Evolutionary conservation across 805 yeast species (phyloP), one percentile per base, ranked within the genome.

Genomic region (Kodamaea neixiangensis): DNA sequence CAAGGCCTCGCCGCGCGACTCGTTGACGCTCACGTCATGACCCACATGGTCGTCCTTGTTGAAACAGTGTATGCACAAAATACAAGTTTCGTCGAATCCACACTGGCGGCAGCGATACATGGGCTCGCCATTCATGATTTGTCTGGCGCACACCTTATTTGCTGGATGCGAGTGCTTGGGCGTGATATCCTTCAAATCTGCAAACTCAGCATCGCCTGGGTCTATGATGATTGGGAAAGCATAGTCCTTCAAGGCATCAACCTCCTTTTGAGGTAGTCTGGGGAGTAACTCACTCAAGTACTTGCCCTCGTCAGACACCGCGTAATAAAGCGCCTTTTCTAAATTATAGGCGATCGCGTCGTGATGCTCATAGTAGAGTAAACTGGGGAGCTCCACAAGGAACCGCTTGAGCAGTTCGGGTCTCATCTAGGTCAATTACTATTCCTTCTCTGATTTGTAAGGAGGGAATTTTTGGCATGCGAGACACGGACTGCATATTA

Each of bases 31-130:
- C 7, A 88, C 87, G 53, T 80, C 80, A 61, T 88, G 96, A 47
- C 77, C 83, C 11, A 67, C 62, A 63, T 88, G 96, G 58, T 86
- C 89, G 3, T 77, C 78, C 49, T 79, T 77, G 63, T 86, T 85
- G 69, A 86, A 88, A 64, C 96, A 88, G 57, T 82, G 70, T 10
- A 77, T 80, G 67, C 96, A 88, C 21, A 88, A 63, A 31, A 89
- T 91, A 72, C 96, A 88, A 0, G 92, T 85, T 7, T 82, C 83
- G 66, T 88, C 96, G 53, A 78, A 80, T 0, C 88, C 89, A 72
- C 96, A 88, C 51, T 87, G 89, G 31, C 73, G 73, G 61, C 96
- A 88, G 49, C 89, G 72, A 62, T 85, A 88, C 17, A 86, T 85
- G 0, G 86, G 82, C 53, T 85, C 88, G 19, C 86, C 86, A 3